These are phyloP conservation scores for Neurospora hispaniola DNA, from an alignment of 495 filamentous ascomycete species.

Conservation along the genomic window DNA sequence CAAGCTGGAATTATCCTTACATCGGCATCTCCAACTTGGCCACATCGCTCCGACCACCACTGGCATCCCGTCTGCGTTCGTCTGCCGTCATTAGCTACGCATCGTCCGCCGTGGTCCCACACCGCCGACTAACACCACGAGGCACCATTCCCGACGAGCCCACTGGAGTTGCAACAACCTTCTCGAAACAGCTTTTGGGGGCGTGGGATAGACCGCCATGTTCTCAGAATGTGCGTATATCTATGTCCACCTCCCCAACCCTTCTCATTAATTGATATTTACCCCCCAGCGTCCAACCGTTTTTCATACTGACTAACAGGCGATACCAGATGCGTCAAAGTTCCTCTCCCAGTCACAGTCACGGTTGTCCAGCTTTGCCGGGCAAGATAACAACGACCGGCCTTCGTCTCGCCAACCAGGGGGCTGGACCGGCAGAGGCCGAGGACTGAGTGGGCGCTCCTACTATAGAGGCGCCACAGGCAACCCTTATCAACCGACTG, in stretches of 20 bases:
- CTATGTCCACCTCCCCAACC: not conserved
- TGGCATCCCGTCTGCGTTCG: not conserved
- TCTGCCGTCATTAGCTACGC: not conserved
- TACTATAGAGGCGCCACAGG: conserved; percentile 31
- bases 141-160: not conserved
- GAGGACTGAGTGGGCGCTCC: conserved; percentile 24
- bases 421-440: conserved; percentile 26
- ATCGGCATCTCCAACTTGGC: not conserved
- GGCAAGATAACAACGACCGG: conserved; percentile 45
- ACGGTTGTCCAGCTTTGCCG: conserved; percentile 53
- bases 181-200: conserved; percentile 1
- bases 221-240: conserved; percentile 88
- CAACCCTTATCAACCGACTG: conserved; percentile 61
- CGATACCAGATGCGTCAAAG: conserved; percentile 75
- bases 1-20: not conserved
- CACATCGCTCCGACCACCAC: not conserved
- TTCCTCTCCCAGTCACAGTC: conserved; percentile 98
- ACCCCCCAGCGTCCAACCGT: not conserved
- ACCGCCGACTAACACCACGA: not conserved
- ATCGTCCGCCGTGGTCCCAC: not conserved
- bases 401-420: conserved; percentile 20
- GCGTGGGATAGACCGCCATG: conserved; percentile 43
- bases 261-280: conserved; percentile 6
- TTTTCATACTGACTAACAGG: conserved; percentile 3
- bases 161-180: not conserved